Evolutionary conservation across 176 grass and related monocot genomes (phyloP).

Genomic region (Zea luxurians): DNA sequence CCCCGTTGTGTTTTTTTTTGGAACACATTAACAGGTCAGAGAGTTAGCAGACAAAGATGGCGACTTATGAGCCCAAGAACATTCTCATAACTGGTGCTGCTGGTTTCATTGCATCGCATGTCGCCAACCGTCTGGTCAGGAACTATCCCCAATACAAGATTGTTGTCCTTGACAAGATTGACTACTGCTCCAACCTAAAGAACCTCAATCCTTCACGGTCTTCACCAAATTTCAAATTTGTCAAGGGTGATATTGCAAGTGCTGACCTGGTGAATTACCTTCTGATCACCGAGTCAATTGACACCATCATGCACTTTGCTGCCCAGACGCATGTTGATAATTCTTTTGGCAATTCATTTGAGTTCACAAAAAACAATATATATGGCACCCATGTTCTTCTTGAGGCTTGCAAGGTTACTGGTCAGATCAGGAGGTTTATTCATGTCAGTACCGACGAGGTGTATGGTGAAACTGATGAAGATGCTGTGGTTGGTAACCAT

Average conservation of each 20-base stretch:
- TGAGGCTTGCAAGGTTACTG: conserved; percentile 83
- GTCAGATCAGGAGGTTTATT: conserved; percentile 74
- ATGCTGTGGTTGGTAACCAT: conserved; percentile 78
- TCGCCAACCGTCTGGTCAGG: conserved; percentile 66
- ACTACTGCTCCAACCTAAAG: conserved; percentile 78
- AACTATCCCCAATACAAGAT: conserved; percentile 76
- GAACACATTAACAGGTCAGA: conserved; percentile 11
- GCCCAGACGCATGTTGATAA: conserved; percentile 88
- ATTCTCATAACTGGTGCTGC: conserved; percentile 80
- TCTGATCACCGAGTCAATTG: conserved; percentile 69
- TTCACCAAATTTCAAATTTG: conserved; percentile 74
- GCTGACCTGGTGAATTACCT: conserved; percentile 82
- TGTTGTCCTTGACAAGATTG: conserved; percentile 77
- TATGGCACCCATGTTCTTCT: conserved; percentile 82
- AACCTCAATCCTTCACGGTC: conserved; percentile 55
- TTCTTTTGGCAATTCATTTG: conserved; percentile 85
- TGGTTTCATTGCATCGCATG: conserved; percentile 81
- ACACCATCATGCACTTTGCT: conserved; percentile 89
- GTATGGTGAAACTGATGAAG: conserved; percentile 77
- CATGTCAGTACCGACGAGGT: conserved; percentile 86
- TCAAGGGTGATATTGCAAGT: conserved; percentile 86
- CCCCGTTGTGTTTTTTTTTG: background rate
- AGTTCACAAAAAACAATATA: conserved; percentile 89
- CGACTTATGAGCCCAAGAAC: conserved; percentile 67
- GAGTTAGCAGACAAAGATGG: conserved; percentile 37